These are phyloP conservation scores for Neurospora sp. DNA, from an alignment of 495 filamentous ascomycete species.

Conservation along the genomic window DNA sequence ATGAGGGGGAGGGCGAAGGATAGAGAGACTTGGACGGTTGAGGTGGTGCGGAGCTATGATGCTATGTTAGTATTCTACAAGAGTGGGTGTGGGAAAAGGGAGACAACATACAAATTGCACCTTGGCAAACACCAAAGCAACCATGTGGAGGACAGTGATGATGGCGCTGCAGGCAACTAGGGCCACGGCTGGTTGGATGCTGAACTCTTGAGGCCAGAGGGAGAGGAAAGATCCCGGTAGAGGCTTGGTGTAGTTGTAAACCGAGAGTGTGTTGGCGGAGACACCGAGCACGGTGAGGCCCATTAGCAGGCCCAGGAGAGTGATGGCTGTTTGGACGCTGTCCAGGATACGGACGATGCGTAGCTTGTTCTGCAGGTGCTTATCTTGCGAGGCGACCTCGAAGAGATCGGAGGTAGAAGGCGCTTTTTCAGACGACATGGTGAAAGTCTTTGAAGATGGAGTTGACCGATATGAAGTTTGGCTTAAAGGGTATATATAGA, in stretches of 20 bases:
- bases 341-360: conserved; percentile 28
- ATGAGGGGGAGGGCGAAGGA: conserved; percentile 31
- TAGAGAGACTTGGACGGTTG: conserved; percentile 25
- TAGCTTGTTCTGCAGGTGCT: conserved; percentile 25
- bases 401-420: conserved; percentile 19
- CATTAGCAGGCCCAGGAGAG: conserved; percentile 36
- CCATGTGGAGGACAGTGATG: conserved; percentile 31
- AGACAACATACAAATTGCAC: conserved; percentile 24
- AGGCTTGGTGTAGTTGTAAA: conserved; percentile 38
- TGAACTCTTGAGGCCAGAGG: conserved; percentile 43
- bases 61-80: not conserved
- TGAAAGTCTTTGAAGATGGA: not conserved
- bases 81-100: not conserved
- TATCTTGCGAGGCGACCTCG: conserved; percentile 29
- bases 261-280: conserved; percentile 35
- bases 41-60: conserved; percentile 31
- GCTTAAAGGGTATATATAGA: no score
- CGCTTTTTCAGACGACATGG: not conserved
- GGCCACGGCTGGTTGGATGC: conserved; percentile 40
- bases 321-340: conserved; percentile 33
- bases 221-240: conserved; percentile 27
- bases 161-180: conserved; percentile 36
- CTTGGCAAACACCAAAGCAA: conserved; percentile 33
- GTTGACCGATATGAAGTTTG: not conserved
- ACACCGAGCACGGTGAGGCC: conserved; percentile 39